Evolutionary conservation across 257 asterid genomes (phyloP).

Genomic region (Solanum pinnatisectum): DNA sequence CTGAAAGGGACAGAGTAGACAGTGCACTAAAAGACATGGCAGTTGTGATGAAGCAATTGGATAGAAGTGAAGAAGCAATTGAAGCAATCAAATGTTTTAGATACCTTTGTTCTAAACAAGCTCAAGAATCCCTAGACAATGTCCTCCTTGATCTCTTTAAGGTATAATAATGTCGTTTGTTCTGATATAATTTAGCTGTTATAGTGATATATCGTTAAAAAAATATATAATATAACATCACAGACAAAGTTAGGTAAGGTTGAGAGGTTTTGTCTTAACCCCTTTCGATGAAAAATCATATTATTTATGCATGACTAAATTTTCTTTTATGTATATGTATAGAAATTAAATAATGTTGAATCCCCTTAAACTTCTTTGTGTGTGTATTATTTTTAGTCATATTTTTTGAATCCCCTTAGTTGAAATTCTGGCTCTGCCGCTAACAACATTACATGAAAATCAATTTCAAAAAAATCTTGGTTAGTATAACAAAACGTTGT

Average conservation of each 20-base stretch:
- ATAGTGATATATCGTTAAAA: background rate
- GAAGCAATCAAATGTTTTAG: constrained; percentile 30
- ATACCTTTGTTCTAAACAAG: constrained; percentile 38
- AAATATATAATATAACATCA: background rate
- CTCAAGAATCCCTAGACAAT: constrained; percentile 76
- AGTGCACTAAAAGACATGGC: constrained; percentile 61
- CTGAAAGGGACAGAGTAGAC: background rate
- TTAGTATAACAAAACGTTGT: too few relatives aligned
- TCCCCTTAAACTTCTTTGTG: background rate
- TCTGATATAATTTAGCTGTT: rapidly evolving
- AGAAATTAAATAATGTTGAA: background rate
- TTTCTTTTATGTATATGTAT: background rate
- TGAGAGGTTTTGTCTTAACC: rapidly evolving
- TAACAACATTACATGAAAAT: background rate
- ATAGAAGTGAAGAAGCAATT: constrained; percentile 47
- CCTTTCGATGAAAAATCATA: background rate
- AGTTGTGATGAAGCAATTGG: constrained; percentile 70
- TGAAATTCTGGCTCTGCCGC: background rate
- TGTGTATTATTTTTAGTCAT: too few relatives aligned
- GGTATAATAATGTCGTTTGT: constrained; percentile 9
- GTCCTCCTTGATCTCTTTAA: constrained; percentile 75
- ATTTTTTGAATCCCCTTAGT: too few relatives aligned
- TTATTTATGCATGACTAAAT: background rate
- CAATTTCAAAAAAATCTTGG: rapidly evolving
- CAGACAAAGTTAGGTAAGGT: rapidly evolving